Conservation (phyloP, 306 rosid genomes). For the Prinsepia uniflora region DNA sequence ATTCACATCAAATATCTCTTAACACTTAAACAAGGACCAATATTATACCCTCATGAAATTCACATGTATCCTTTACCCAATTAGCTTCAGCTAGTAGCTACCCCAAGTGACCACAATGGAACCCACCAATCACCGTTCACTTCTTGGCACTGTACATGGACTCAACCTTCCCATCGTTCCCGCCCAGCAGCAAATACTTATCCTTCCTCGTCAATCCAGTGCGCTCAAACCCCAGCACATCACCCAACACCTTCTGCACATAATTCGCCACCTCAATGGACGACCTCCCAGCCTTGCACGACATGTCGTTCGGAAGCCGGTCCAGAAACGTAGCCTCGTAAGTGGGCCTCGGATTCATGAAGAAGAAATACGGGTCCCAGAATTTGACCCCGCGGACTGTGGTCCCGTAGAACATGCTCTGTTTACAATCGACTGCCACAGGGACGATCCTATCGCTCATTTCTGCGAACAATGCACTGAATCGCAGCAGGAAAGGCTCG, state of each 20-base stretch:
- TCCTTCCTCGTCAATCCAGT: conserved; percentile 83
- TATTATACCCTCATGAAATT: conserved; percentile 6
- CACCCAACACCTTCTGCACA: conserved; percentile 83
- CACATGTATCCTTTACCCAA: too few species aligned
- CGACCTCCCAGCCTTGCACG: conserved; percentile 71
- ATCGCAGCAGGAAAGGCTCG: conserved; percentile 70
- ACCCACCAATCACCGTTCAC: neutral
- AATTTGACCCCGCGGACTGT: conserved; percentile 89
- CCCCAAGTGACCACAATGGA: neutral
- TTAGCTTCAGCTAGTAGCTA: too few species aligned
- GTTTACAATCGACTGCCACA: conserved; percentile 82
- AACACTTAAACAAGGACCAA: neutral
- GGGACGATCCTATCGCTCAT: conserved; percentile 94
- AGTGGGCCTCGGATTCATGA: conserved; percentile 91
- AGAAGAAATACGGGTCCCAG: conserved; percentile 92
- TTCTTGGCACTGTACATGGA: conserved; percentile 64
- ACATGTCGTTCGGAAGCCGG: conserved; percentile 64
- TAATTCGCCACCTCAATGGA: conserved; percentile 92
- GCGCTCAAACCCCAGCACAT: conserved; percentile 74
- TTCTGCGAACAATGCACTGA: conserved; percentile 88
- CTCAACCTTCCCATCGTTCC: conserved; percentile 94
- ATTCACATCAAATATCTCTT: neutral
- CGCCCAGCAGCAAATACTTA: conserved; percentile 82
- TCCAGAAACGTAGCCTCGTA: conserved; percentile 73
- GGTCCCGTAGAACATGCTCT: conserved; percentile 80